Evolutionary conservation across 345 rosid genomes (phyloP).

Genomic region (Linum trigynum): DNA sequence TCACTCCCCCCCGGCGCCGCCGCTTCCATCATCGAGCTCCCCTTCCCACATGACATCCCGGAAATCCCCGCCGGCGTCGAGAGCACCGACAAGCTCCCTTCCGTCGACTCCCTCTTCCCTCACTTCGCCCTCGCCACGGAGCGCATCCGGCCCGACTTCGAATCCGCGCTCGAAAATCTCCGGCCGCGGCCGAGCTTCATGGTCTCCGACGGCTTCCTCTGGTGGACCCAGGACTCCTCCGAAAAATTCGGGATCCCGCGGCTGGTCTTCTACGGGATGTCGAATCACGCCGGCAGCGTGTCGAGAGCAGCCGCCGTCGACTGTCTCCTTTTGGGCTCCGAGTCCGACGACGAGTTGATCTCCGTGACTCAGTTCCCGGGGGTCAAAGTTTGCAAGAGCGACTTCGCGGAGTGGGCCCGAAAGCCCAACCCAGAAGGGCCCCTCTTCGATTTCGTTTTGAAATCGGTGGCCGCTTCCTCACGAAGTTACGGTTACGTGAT

Average conservation of each 20-base stretch:
- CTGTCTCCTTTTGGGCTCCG: slow-evolving; percentile 11
- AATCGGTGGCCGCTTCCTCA: neutral
- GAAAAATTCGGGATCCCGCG: slow-evolving; percentile 50
- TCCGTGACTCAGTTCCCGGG: slow-evolving; percentile 50
- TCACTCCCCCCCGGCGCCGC: slow-evolving; percentile 28
- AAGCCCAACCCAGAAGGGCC: neutral
- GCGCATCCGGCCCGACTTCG: slow-evolving; percentile 47
- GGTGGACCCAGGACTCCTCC: slow-evolving; percentile 75
- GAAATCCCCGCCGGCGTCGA: slow-evolving; percentile 46
- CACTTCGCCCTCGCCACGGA: slow-evolving; percentile 47
- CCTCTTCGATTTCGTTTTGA: slow-evolving; percentile 11
- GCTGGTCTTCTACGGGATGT: slow-evolving; percentile 44
- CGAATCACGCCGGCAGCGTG: slow-evolving; percentile 20
- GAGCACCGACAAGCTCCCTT: slow-evolving; percentile 64
- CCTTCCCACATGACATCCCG: slow-evolving; percentile 40
- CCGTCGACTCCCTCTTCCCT: slow-evolving; percentile 36
- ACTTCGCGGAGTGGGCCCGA: slow-evolving; percentile 22
- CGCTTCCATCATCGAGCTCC: slow-evolving; percentile 33
- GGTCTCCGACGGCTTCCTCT: slow-evolving; percentile 62
- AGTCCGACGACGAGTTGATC: slow-evolving; percentile 37
- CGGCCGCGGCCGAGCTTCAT: slow-evolving; percentile 37
- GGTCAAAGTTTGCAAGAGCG: slow-evolving; percentile 45
- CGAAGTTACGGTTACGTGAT: slow-evolving; percentile 37
- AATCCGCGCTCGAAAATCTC: slow-evolving; percentile 28
- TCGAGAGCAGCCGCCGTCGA: neutral